Evolutionary conservation across 306 rosid species (phyloP).

Genomic region (Cicer bijugum): DNA sequence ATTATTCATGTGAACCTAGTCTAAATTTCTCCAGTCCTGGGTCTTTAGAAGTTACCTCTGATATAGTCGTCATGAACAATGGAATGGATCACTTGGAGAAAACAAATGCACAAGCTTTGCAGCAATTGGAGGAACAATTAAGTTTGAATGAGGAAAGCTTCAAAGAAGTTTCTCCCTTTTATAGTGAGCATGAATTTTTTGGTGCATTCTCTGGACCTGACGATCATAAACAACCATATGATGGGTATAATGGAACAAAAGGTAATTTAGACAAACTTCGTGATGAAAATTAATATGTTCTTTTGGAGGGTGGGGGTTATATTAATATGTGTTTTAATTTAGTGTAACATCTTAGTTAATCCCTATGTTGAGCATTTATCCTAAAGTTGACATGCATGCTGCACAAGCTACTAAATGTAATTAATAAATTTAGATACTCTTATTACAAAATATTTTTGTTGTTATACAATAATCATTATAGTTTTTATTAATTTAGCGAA

Average conservation of each 20-base stretch:
- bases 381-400: conserved; percentile 8
- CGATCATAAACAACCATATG: conserved; percentile 48
- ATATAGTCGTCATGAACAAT: conserved; percentile 42
- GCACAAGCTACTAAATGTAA: background rate
- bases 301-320: background rate
- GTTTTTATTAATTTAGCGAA: background rate
- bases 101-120: conserved; percentile 61
- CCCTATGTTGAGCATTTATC: conserved; percentile 10
- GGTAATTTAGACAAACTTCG: conserved; percentile 50
- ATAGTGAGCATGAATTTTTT: conserved; percentile 38
- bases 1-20: conserved; percentile 59
- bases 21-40: conserved; percentile 71
- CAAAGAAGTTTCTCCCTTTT: conserved; percentile 48
- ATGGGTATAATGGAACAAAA: conserved; percentile 55
- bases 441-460: background rate
- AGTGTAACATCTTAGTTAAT: conserved; percentile 28
- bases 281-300: conserved; percentile 13
- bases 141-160: conserved; percentile 66
- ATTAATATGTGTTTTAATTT: conserved; percentile 22
- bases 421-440: background rate
- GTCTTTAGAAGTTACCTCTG: conserved; percentile 72
- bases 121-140: conserved; percentile 71
- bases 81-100: conserved; percentile 49
- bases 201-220: conserved; percentile 53
- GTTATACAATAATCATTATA: background rate